Base-by-base conservation (phyloP, 2,329 filamentous ascomycete genomes). In the Cytospora chrysosperma region DNA sequence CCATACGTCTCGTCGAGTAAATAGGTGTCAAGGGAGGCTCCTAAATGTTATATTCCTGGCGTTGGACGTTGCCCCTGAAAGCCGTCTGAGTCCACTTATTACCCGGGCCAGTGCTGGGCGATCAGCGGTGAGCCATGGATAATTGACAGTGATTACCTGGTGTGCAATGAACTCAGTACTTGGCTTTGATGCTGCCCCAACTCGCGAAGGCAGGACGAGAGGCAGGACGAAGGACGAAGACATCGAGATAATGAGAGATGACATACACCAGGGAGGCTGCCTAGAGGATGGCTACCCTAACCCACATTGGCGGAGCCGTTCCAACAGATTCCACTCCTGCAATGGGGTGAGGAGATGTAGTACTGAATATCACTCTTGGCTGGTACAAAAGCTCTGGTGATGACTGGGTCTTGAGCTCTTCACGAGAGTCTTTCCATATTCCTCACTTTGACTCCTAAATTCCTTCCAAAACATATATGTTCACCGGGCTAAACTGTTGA, bases 401-500 rank as follows among this genome's bases (percentile, higher is more conserved):
- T 19, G 50, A 17, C 12, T 24, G 10, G n/a, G 2, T 24, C n/a
- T 10, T 24, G n/a, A 4, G n/a, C 43, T 4, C 7, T 47, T 43
- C 8, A 10, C 12, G 10, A 4, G 6, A 3, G 10, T 10, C 43
- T 10, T 10, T 13, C 8, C n/a, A 12, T 24, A 21, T 24, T 15
- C 43, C 10, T 21, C 17, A 40, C 43, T 17, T n/a, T 19, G 8
- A n/a, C 10, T n/a, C 6, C 51, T 55, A 2, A 24, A n/a, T n/a
- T 19, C 24, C 21, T 21, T n/a, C 15, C 30, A 10, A 24, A 24
- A 17, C 5, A 9, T 43, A 9, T n/a, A n/a, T 43, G 6, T n/a
- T 43, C 37, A 43, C 43, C 43, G 10, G 9, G 9, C 28, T 52
- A 64, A 34, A 55, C 40, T 15, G 64, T 55, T 5, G 57, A n/a